Conservation (phyloP, 2,329 filamentous ascomycete genomes). For the Colletotrichum lini region DNA sequence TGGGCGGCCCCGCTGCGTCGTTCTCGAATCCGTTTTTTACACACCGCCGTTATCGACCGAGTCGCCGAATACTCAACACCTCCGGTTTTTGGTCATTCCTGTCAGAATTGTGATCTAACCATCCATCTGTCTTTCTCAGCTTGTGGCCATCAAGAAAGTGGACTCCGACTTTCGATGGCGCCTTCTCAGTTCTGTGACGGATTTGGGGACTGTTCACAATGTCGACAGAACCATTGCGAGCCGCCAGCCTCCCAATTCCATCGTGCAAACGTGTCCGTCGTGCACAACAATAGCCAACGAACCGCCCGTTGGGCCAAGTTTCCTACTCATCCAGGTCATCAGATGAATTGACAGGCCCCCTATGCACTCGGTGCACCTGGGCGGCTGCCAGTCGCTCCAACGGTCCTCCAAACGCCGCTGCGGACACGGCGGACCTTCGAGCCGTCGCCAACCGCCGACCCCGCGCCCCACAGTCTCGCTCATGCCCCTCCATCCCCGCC, state of each 20-base stretch:
- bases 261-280: conserved; percentile 1
- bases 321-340: too few relatives aligned
- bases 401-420: neutral
- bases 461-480: conserved; percentile 17
- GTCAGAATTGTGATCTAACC: neutral
- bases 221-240: neutral
- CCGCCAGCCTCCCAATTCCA: conserved; percentile 25
- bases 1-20: conserved; percentile 25
- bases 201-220: conserved; percentile 16
- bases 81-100: neutral
- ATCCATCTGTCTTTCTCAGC: neutral
- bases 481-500: conserved; percentile 25
- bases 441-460: conserved; percentile 32
- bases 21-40: neutral
- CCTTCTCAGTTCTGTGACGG: neutral
- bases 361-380: neutral
- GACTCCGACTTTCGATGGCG: neutral
- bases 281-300: neutral
- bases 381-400: neutral
- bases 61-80: neutral
- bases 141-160: neutral
- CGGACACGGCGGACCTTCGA: conserved; percentile 24
- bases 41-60: conserved; percentile 1
- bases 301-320: neutral
- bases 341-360: neutral